Percentiles rank a stretch among this genome's conserved stretches.
phyloP scores from a whole-genome alignment of 371 early-diverging fungal species.

The Syncephalastrum sp. region DNA sequence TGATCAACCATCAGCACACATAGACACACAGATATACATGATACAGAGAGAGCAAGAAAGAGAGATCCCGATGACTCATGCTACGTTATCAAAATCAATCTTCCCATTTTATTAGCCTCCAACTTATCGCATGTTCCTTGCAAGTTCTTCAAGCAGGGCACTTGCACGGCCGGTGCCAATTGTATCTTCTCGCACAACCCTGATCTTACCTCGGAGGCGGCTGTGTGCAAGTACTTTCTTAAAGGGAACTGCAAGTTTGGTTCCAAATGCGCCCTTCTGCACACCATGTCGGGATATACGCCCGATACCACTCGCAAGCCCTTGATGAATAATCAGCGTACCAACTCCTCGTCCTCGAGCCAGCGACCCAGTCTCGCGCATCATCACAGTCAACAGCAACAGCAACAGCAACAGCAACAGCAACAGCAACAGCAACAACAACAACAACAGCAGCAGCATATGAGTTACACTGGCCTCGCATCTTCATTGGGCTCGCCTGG shows the following conservation, averaged over 20 bases:
- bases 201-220: constrained; percentile 55
- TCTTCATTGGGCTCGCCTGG: too few relatives aligned
- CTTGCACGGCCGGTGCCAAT: constrained; percentile 75
- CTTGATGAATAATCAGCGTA: constrained; percentile 13
- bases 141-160: constrained; percentile 79
- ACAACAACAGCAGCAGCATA: constrained; percentile 13
- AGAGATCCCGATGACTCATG: not conserved
- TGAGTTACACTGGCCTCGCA: constrained; percentile 1
- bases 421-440: constrained; percentile 6
- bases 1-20: not conserved
- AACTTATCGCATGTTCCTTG: constrained; percentile 73
- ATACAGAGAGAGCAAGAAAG: not conserved
- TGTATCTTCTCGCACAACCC: constrained; percentile 77
- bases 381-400: not conserved
- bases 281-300: constrained; percentile 39
- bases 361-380: too few relatives aligned
- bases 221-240: constrained; percentile 74
- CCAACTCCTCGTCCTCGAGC: too few relatives aligned
- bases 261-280: constrained; percentile 72
- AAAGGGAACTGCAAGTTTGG: constrained; percentile 86
- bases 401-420: constrained; percentile 14
- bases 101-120: constrained; percentile 20
- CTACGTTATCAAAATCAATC: not conserved
- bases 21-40: not conserved
- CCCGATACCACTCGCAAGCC: constrained; percentile 18